A percentile compares a stretch with the other conserved stretches of the same genome.
phyloP scores from a whole-genome alignment of 2,329 filamentous ascomycete species.

The Calycina marina region DNA sequence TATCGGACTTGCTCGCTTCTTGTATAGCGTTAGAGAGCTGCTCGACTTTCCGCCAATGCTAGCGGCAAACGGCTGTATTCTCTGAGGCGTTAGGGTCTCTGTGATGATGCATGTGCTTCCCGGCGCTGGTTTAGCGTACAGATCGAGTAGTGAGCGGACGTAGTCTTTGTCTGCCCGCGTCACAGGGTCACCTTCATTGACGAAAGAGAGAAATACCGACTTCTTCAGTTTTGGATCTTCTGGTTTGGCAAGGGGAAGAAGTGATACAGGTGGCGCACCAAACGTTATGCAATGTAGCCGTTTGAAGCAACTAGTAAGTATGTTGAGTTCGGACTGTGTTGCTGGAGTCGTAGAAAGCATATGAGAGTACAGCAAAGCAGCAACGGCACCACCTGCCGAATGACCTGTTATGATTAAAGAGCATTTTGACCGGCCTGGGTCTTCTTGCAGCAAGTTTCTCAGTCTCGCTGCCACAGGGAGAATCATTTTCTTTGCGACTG shows the following conservation, averaged over 20 bases:
- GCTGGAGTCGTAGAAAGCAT: conserved; percentile 48
- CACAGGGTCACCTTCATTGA: conserved; percentile 80
- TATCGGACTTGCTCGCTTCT: conserved; percentile 10
- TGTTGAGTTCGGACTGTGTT: conserved; percentile 52
- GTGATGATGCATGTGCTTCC: conserved; percentile 6
- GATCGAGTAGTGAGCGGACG: conserved; percentile 53
- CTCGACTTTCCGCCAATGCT: conserved; percentile 10
- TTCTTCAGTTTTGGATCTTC: conserved; percentile 35
- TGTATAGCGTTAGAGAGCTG: conserved; percentile 9
- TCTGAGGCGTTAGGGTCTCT: conserved; percentile 8
- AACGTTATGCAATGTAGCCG: conserved; percentile 76
- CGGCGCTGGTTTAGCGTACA: conserved; percentile 44
- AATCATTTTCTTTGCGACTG: conserved; percentile 63
- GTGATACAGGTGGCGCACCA: conserved; percentile 64
- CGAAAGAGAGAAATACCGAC: conserved; percentile 63
- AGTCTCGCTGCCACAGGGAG: conserved; percentile 56
- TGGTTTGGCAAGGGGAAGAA: conserved; percentile 53
- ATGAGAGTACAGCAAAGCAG: conserved; percentile 65
- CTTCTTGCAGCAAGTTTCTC: conserved; percentile 54
- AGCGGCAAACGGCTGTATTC: conserved; percentile 8
- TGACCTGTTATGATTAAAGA: conserved; percentile 76
- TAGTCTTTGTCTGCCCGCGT: conserved; percentile 64
- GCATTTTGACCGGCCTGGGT: conserved; percentile 48
- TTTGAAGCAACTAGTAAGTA: conserved; percentile 56
- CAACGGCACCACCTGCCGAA: conserved; percentile 73